Base-by-base conservation (phyloP, 2,329 filamentous ascomycete genomes). In the Fusarium sublunatum region DNA sequence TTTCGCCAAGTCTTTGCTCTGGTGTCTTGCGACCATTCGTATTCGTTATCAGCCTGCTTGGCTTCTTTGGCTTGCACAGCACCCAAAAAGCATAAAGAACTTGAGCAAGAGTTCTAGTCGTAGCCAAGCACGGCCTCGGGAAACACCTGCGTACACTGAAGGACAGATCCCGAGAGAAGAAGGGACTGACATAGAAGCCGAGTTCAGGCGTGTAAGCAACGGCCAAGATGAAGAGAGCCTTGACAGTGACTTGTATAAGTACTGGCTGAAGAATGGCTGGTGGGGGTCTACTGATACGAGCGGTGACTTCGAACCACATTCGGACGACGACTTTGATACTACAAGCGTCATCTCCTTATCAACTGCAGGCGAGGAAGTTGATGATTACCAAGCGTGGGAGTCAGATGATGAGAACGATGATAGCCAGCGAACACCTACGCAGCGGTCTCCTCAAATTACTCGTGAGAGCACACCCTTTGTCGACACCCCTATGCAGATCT, bases 221-320 rank as follows among this genome's bases (percentile, higher is more conserved):
- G 70, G 73, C 50, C 73, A 77, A 71, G 70, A 87, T 36, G 91
- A 95, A 67, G 83, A 85, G 26, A 85, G 86, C 35, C 80, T 97
- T 3, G 90, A 94, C 64, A 82, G 84, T 3, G 88, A 87, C 56
- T 79, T 97, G 2, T 98, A 97, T 74, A 81, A 82, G 28, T 95
- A 93, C 86, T 98, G 92, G 91, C 87, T 90, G 48, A 81, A 83
- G 50, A 92, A 92, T 19, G 92, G 91, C 7, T 91, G 91, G 79
- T 97, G 92, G 88, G 93, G 94, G 2, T 88, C 89, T 13, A 82
- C 88, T 29, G 94, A 98, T 73, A 82, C 83, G 6, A 97, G 91
- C 70, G 91, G 91, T 26, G 90, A 94, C 61, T 98, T 93, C 74
- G 75, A 81, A 29, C 88, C 88, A 1, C 71, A 75, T 7, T 75